Evolutionary conservation across 2,329 filamentous ascomycete species (phyloP), one percentile per base, ranked within the genome.

Genomic region (Colletotrichum musicola): DNA sequence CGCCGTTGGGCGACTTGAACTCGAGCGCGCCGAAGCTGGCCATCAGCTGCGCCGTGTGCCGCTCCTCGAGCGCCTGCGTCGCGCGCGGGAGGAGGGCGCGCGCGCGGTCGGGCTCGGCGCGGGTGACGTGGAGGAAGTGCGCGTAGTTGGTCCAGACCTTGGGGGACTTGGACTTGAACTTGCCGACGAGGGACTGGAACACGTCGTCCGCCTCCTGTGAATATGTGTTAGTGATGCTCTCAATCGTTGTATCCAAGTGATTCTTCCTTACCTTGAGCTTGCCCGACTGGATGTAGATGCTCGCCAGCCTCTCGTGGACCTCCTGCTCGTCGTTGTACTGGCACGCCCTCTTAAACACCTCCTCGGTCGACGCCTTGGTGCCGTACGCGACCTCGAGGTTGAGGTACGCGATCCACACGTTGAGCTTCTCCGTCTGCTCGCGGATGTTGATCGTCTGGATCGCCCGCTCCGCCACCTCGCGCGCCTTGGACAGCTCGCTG

Each of bases 101-200:
- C 4, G 91, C 93, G 7, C 90, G 89, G n/a, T 91, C 91, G 1
- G 94, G 88, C 12, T 91, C 86, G 66, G 87, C 84, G 68, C 89
- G 82, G 1, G 89, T 92, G 68, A 92, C 90, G 82, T 97, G 92
- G 64, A 99, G 86, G 86, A 98, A 98, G 75, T 92, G 92, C 25
- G 95, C 95, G 81, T 98, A 98, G 84, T 98, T 98, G 80, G 92
- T 86, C 93, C 95, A 99, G 73, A 98, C 90, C 61, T 90, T 88
- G 10, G 93, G 91, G 6, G 91, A 89, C 72, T 91, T 90, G 71
- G 92, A 92, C 76, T 96, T 93, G 68, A 94, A 95, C 82, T 97
- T 98, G 84, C 96, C 97, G 75, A 93, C 85, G 81, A 97, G 93
- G 47, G 86, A 83, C 79, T 96, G 92, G 83, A 98, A 98, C 73